Evolutionary conservation across 257 asterid species (phyloP), one percentile per base, ranked within the genome.

Genomic region (Ophiorrhiza pumila): DNA sequence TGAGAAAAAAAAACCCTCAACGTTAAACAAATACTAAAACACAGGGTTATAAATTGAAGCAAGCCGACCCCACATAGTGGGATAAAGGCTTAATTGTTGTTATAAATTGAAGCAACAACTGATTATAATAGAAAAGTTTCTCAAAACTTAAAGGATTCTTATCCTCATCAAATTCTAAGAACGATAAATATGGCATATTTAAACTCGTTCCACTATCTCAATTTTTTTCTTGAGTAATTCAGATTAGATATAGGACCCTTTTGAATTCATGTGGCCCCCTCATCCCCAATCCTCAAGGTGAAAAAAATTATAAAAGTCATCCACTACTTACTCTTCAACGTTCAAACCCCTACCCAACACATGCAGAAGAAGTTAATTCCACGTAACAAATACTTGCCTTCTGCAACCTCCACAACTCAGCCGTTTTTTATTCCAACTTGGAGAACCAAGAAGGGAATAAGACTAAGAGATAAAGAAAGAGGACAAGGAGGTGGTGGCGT

Each of bases 1-100:
- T 95, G 91, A 69, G 58, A 69, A 78, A 68, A 59, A 80, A 74
- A 35, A 72, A 70, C 50, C 12, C 15, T 31, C 31, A 42, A 53
- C 46, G 1, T n/a, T n/a, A n/a, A n/a, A n/a, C n/a, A n/a, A n/a
- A n/a, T n/a, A n/a, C n/a, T n/a, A n/a, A n/a, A n/a, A n/a, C n/a
- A n/a, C n/a, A n/a, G n/a, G n/a, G n/a, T n/a, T n/a, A n/a, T n/a
- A n/a, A n/a, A n/a, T n/a, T n/a, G n/a, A n/a, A n/a, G n/a, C n/a
- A n/a, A n/a, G n/a, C n/a, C n/a, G n/a, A n/a, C n/a, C n/a, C n/a
- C n/a, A n/a, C n/a, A n/a, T n/a, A n/a, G n/a, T n/a, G n/a, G n/a
- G n/a, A n/a, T n/a, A n/a, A n/a, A n/a, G n/a, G n/a, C n/a, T n/a
- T n/a, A n/a, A n/a, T n/a, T n/a, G n/a, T n/a, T n/a, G n/a, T n/a